Evolutionary conservation across 352 stramenopile genomes (phyloP), one percentile per base, ranked within the genome.

Genomic region (Thalassiosira sp.): DNA sequence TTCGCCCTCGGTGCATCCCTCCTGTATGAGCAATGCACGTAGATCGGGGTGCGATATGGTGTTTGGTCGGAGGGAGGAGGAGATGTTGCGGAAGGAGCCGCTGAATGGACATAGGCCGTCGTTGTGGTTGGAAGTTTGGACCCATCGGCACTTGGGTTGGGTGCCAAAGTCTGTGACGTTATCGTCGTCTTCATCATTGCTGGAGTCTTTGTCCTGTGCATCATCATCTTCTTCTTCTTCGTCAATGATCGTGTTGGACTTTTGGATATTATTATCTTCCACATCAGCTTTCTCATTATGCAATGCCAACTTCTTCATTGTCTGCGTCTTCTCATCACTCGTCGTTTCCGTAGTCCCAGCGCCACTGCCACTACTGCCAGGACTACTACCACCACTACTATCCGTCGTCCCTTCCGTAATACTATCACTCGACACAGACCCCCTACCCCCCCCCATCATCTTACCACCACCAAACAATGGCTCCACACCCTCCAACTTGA

Each of bases 1-100:
- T 74, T 83, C 75, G 28, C 64, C 62, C 18, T 83, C 75, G 25
- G 22, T 60, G 46, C 72, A 81, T 40, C 75, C 75, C 48, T 83
- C 46, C 42, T 83, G 75, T 15, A 72, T 8, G 11, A 83, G 49
- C 5, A 83, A 51, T 11, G 57, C 27, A 8, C 63, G 45, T 0
- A 83, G 56, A 45, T 72, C 58, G 3, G 25, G 68, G 28, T 79
- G 68, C 6, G 75, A 72, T 7, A 83, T 72, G 37, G 20, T 57
- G 61, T 66, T 56, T 28, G 61, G 46, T 1, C 27, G 45, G 10
- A 61, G 20, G 16, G 43, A 42, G 6, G 43, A 15, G 1, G 49
- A 51, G 5, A 49, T 35, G 16, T 31, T 42, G 22, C 54, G 18
- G 40, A 79, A 79, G 7, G 40, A 54, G 13, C 53, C 66, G 1